Evolutionary conservation across 805 yeast genomes (phyloP).

Genomic region (Martiniozyma abietophila): DNA sequence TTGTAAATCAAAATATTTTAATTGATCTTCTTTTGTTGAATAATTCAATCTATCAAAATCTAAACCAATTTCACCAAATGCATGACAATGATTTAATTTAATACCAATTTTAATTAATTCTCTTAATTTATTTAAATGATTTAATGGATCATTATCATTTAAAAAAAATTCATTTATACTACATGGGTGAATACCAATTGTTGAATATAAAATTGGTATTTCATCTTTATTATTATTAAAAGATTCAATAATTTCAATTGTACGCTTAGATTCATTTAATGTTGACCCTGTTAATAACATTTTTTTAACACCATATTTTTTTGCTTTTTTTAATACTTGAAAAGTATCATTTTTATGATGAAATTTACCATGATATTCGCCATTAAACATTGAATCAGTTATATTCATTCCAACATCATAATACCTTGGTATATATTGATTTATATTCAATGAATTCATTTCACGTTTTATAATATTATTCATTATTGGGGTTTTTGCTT

Average conservation of each 20-base stretch:
- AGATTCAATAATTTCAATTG: slow-evolving; percentile 42
- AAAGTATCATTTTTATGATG: slow-evolving; percentile 61
- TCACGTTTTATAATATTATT: too few relatives aligned
- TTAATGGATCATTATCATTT: slow-evolving; percentile 21
- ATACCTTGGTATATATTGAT: slow-evolving; percentile 35
- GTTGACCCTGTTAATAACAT: slow-evolving; percentile 82
- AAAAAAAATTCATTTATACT: slow-evolving; percentile 48
- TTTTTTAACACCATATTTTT: slow-evolving; percentile 50
- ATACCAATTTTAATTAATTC: slow-evolving; percentile 40
- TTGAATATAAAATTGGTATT: slow-evolving; percentile 39
- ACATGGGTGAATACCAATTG: slow-evolving; percentile 97
- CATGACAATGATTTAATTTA: slow-evolving; percentile 47
- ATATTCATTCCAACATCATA: slow-evolving; percentile 51
- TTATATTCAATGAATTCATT: too few relatives aligned
- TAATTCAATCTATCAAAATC: slow-evolving; percentile 87
- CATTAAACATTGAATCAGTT: slow-evolving; percentile 83
- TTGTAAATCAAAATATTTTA: slow-evolving; percentile 60
- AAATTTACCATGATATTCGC: slow-evolving; percentile 58
- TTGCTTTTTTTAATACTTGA: slow-evolving; percentile 59
- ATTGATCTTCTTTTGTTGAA: slow-evolving; percentile 61
- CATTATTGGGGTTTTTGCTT: too few relatives aligned
- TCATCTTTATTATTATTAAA: slow-evolving; percentile 8
- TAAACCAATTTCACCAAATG: slow-evolving; percentile 93
- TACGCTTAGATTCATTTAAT: slow-evolving; percentile 53
- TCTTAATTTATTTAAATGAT: slow-evolving; percentile 41